Conservation (phyloP, 805 yeast genomes). For the Saccharomycopsis fermentans region DNA sequence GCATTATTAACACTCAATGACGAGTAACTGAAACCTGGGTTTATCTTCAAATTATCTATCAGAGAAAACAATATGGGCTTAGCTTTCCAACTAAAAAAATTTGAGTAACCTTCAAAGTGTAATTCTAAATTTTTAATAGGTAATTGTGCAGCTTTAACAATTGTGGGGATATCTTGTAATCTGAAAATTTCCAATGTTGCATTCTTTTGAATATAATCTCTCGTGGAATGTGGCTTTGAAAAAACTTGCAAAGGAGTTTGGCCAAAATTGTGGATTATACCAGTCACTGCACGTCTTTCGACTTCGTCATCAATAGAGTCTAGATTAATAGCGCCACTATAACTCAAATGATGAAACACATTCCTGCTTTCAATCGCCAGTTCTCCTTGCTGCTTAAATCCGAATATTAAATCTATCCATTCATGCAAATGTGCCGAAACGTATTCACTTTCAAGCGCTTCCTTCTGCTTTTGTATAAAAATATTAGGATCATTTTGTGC, state of each 20-base stretch:
- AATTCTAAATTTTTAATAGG: constrained; percentile 38
- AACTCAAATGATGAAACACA: constrained; percentile 77
- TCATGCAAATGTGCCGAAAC: constrained; percentile 66
- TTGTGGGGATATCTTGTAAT: constrained; percentile 29
- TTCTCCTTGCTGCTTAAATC: constrained; percentile 65
- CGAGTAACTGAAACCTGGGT: constrained; percentile 8
- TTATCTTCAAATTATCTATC: constrained; percentile 18
- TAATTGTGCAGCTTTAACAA: constrained; percentile 33
- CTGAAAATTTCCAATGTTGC: constrained; percentile 28
- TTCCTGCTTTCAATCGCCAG: constrained; percentile 58
- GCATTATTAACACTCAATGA: constrained; percentile 30
- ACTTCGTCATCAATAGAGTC: constrained; percentile 63
- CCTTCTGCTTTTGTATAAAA: constrained; percentile 65
- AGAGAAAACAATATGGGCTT: constrained; percentile 28
- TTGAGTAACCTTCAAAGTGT: constrained; percentile 29
- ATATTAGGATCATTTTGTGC: constrained; percentile 66
- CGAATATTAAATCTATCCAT: constrained; percentile 85
- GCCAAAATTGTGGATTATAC: constrained; percentile 85
- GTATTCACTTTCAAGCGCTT: constrained; percentile 74
- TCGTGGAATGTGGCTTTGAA: constrained; percentile 51
- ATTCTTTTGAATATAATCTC: constrained; percentile 28
- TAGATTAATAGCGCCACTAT: constrained; percentile 72
- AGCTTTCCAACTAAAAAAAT: constrained; percentile 40
- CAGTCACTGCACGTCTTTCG: constrained; percentile 68
- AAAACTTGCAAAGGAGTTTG: constrained; percentile 79